These are phyloP conservation scores for sunflower (Helianthus annuus) DNA, from an alignment of 129 eudicot genomes.

Conservation along the genomic window HanXRQr2.0-SUNRISE NC_035435.2:152600040-152600539, in stretches of 20 bases:
- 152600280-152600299: no score
- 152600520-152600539: conserved; percentile 48
- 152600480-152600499: conserved; percentile 32
- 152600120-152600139: conserved; percentile 61
- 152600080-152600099: no score
- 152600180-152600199: conserved; percentile 71
- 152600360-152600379: conserved; percentile 62
- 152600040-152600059: no score
- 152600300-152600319: no score
- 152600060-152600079: no score
- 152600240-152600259: conserved; percentile 13
- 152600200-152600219: conserved; percentile 43
- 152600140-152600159: conserved; percentile 50
- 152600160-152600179: conserved; percentile 51
- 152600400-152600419: conserved; percentile 49
- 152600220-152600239: conserved; percentile 44
- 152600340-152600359: no score
- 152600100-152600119: no score
- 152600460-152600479: conserved; percentile 35
- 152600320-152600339: no score
- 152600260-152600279: background rate
- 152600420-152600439: conserved; percentile 40
- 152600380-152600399: no score
- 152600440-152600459: conserved; percentile 38
- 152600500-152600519: conserved; percentile 27